These are phyloP conservation scores for Rhododendron henanense DNA, from an alignment of 148 eudicot species.

Conservation along the genomic window DNA sequence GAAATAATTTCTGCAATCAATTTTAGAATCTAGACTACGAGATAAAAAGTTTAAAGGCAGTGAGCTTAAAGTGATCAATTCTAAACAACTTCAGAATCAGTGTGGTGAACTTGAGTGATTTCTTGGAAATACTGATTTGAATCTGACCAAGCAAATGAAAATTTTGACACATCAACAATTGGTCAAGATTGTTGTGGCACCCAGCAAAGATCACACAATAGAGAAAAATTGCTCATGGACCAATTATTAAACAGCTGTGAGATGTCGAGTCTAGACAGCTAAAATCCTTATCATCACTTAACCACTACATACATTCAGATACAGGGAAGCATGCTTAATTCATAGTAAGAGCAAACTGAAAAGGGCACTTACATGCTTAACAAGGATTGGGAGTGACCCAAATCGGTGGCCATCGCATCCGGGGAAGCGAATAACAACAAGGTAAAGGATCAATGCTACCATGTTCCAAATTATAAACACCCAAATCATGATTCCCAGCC, in stretches of 20 bases:
- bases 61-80: not conserved
- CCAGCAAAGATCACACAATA: not conserved
- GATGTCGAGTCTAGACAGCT: not conserved
- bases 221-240: not conserved
- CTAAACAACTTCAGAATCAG: not conserved
- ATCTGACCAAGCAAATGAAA: not conserved
- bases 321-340: not conserved
- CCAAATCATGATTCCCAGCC: slow-evolving; percentile 52
- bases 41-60: not conserved
- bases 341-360: not conserved
- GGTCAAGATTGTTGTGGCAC: not conserved
- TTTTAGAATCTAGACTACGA: not conserved
- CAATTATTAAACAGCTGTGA: not conserved
- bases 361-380: slow-evolving; percentile 26
- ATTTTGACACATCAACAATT: not conserved
- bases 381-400: slow-evolving; percentile 75
- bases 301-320: not conserved
- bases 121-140: not conserved
- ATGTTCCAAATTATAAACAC: slow-evolving; percentile 48
- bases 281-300: not conserved
- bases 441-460: slow-evolving; percentile 48
- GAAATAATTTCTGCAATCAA: not conserved
- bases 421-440: slow-evolving; percentile 32
- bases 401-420: slow-evolving; percentile 42
- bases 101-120: not conserved